Evolutionary conservation across 192 early-diverging fungal genomes (phyloP), one percentile per base, ranked within the genome.

Genomic region (Entophlyctis luteolus): DNA sequence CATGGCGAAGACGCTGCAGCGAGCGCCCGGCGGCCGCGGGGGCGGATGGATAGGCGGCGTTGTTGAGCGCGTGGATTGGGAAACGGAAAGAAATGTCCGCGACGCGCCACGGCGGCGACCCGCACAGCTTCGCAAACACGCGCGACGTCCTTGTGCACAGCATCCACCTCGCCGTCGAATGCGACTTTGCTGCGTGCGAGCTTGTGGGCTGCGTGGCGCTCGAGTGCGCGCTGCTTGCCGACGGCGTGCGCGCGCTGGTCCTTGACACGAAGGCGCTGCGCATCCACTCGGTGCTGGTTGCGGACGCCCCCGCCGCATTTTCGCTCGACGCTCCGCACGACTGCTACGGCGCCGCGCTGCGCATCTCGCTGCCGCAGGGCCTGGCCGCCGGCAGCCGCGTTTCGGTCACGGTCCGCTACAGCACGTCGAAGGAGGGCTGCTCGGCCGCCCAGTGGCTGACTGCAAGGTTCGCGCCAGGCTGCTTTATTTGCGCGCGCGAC

Each of bases 371-470:
- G 36, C 25, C 14, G 12, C 37, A 33, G 14, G 52, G 65, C 10
- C 52, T 67, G 12, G 29, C 56, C 29, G 34, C 84, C 57, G 68
- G 70, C 36, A 71, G 74, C 42, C 79, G 75, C 25, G 72, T 79
- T 18, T 73, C 70, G 55, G 71, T 89, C 65, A 75, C 80, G 54
- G 67, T 98, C 48, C 77, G 72, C 27, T 98, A 96, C 68, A 68
- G 80, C 6, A 97, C 95, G 35, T 91, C 90, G 1, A 49, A 49
- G 34, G 67, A 80, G 46, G 78, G 90, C 62, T 89, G 92, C 73
- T 88, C 91, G 33, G 97, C 97, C 25, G 78, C 90, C 22, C 95
- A 98, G 81, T 99, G 93, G 80, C 79, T 99, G 67, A 82, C 82
- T 34, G 91, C 93, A 1, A 85, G 82, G 84, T 86, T 65, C 4